phyloP scores from a whole-genome alignment of 345 rosid genomes.

The Lepidium africanum region DNA sequence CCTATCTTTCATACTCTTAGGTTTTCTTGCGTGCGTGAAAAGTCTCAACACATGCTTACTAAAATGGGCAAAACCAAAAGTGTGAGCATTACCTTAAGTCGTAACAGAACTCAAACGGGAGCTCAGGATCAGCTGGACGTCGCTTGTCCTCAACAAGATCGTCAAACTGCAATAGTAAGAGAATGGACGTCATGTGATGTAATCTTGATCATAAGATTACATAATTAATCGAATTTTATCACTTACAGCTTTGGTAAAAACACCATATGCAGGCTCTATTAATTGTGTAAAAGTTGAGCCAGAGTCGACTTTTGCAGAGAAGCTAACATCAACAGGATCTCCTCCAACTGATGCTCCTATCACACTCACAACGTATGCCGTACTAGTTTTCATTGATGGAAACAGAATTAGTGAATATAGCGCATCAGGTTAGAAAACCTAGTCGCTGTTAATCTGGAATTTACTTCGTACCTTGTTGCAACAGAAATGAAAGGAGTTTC shows the following conservation, averaged over 20 bases:
- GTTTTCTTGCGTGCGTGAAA: neutral
- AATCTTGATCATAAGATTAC: neutral
- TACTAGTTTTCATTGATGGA: slow-evolving; percentile 28
- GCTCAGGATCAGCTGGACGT: slow-evolving; percentile 2
- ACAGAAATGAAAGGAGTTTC: slow-evolving; percentile 65
- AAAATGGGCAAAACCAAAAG: neutral
- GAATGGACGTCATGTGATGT: slow-evolving; percentile 7
- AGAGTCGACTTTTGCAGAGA: slow-evolving; percentile 64
- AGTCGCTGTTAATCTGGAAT: neutral
- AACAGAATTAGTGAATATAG: neutral
- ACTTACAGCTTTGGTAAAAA: slow-evolving; percentile 54
- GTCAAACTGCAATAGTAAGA: slow-evolving; percentile 51
- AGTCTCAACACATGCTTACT: neutral
- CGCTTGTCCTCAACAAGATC: slow-evolving; percentile 36
- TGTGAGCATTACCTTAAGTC: slow-evolving; percentile 6
- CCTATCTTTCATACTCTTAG: neutral
- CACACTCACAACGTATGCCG: slow-evolving; percentile 65
- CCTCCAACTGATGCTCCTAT: slow-evolving; percentile 45
- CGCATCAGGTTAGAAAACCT: neutral
- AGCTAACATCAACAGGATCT: slow-evolving; percentile 29
- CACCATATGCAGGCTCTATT: slow-evolving; percentile 67
- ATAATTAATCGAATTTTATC: neutral
- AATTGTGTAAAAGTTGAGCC: slow-evolving; percentile 87
- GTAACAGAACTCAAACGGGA: slow-evolving; percentile 82
- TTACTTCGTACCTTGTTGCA: slow-evolving; percentile 39